These are phyloP conservation scores for Globisporangium camurandrum DNA, from an alignment of 352 stramenopile genomes.

Conservation along the genomic window DNA sequence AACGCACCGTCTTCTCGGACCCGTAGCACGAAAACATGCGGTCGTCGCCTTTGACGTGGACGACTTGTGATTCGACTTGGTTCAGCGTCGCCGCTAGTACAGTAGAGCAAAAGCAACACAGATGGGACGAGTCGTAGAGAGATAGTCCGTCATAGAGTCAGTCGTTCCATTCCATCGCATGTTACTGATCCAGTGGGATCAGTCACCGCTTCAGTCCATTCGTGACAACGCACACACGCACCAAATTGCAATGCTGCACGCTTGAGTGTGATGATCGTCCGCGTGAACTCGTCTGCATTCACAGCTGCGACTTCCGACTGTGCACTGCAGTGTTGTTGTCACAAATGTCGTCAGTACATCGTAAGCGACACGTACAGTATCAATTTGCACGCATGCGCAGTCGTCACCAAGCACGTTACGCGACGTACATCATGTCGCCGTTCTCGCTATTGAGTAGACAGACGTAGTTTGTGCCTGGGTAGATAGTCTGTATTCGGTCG, in stretches of 20 bases:
- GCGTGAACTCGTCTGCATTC: constrained; percentile 70
- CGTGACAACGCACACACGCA: constrained; percentile 13
- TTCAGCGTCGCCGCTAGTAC: constrained; percentile 62
- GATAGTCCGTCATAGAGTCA: not conserved
- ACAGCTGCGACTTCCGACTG: constrained; percentile 59
- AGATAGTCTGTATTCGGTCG: constrained; percentile 60
- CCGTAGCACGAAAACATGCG: constrained; percentile 85
- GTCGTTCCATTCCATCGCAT: not conserved
- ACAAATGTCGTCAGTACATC: not conserved
- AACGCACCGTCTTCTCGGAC: constrained; percentile 51
- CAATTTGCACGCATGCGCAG: not conserved
- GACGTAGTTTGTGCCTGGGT: constrained; percentile 73
- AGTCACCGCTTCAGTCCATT: not conserved
- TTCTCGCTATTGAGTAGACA: constrained; percentile 70
- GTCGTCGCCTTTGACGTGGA: constrained; percentile 76
- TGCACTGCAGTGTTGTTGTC: constrained; percentile 21
- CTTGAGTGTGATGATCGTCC: constrained; percentile 77
- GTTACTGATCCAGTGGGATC: too few species aligned
- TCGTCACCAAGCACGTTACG: not conserved
- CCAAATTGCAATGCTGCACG: constrained; percentile 74
- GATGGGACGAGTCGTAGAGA: not conserved
- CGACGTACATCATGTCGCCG: constrained; percentile 74
- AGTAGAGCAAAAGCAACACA: not conserved
- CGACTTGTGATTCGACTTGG: constrained; percentile 73
- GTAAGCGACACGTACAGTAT: not conserved